phyloP scores from a whole-genome alignment of 805 yeast genomes.

The Teunomyces atbi region DNA sequence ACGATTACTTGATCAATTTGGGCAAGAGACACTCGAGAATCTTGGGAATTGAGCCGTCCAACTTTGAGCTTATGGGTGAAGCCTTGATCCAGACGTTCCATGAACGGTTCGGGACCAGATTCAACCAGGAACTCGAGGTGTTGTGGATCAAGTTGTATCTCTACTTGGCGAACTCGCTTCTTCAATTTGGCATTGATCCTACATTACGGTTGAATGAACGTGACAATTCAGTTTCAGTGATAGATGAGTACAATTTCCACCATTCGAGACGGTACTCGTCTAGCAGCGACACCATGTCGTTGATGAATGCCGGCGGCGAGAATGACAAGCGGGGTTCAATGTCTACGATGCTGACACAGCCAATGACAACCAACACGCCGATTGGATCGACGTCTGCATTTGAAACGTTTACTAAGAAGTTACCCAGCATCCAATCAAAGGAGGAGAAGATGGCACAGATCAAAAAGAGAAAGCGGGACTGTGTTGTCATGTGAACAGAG shows the following conservation, averaged over 20 bases:
- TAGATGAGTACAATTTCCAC: constrained; percentile 6
- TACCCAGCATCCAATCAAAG: not conserved
- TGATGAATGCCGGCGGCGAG: not conserved
- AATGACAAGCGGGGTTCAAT: not conserved
- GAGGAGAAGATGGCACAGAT: constrained; percentile 12
- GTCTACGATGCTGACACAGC: not conserved
- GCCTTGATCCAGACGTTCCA: constrained; percentile 67
- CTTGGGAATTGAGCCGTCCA: constrained; percentile 66
- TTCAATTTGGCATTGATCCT: constrained; percentile 62
- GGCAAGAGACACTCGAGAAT: constrained; percentile 78
- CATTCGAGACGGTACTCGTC: constrained; percentile 4
- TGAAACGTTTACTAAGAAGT: not conserved
- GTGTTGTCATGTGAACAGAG: constrained; percentile 22
- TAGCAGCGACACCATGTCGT: not conserved
- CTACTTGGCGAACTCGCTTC: constrained; percentile 63
- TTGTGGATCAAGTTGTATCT: constrained; percentile 71
- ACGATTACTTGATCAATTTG: constrained; percentile 57
- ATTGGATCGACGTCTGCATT: not conserved
- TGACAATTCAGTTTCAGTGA: not conserved
- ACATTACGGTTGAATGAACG: constrained; percentile 17
- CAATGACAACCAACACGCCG: not conserved
- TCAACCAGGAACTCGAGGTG: constrained; percentile 60
- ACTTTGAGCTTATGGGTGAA: constrained; percentile 70
- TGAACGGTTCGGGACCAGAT: constrained; percentile 55
- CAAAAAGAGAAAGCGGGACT: constrained; percentile 28